Evolutionary conservation across 2,329 filamentous ascomycete species (phyloP).

Genomic region (Botryotinia globosa): DNA sequence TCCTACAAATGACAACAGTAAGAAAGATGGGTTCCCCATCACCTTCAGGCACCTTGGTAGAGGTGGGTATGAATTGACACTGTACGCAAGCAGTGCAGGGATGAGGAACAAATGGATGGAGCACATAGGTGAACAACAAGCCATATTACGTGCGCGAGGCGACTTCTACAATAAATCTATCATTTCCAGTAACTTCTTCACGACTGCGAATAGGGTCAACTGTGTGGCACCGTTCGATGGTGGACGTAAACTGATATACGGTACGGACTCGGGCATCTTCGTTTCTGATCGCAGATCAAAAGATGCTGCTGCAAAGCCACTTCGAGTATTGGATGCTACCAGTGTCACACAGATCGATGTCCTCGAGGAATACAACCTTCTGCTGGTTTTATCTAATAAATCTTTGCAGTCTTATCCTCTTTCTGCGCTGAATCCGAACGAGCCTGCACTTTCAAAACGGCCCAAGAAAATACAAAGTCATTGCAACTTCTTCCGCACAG

Average conservation of each 20-base stretch:
- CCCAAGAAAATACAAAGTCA: slow-evolving; percentile 96
- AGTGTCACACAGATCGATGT: slow-evolving; percentile 95
- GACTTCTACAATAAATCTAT: slow-evolving; percentile 80
- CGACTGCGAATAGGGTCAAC: slow-evolving; percentile 77
- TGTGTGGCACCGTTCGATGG: slow-evolving; percentile 94
- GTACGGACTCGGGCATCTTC: slow-evolving; percentile 91
- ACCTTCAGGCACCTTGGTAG: slow-evolving; percentile 96
- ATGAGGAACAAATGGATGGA: slow-evolving; percentile 96
- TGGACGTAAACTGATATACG: slow-evolving; percentile 89
- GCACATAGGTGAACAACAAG: slow-evolving; percentile 87
- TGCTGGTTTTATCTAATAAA: slow-evolving; percentile 90
- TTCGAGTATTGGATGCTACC: slow-evolving; percentile 79
- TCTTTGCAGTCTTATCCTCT: slow-evolving; percentile 86
- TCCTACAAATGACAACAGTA: slow-evolving; percentile 51
- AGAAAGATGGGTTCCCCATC: slow-evolving; percentile 82
- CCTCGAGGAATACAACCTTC: slow-evolving; percentile 87
- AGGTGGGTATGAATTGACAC: slow-evolving; percentile 86
- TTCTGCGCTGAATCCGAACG: slow-evolving; percentile 79
- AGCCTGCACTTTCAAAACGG: slow-evolving; percentile 75
- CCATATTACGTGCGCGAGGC: slow-evolving; percentile 79
- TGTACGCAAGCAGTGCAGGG: slow-evolving; percentile 82
- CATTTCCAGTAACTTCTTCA: slow-evolving; percentile 59
- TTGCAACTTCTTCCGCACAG: slow-evolving; percentile 97
- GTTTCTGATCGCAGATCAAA: slow-evolving; percentile 87
- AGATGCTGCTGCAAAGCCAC: slow-evolving; percentile 69